phyloP scores from a whole-genome alignment of 495 filamentous ascomycete species.

The Aspergillus haitiensis region DNA sequence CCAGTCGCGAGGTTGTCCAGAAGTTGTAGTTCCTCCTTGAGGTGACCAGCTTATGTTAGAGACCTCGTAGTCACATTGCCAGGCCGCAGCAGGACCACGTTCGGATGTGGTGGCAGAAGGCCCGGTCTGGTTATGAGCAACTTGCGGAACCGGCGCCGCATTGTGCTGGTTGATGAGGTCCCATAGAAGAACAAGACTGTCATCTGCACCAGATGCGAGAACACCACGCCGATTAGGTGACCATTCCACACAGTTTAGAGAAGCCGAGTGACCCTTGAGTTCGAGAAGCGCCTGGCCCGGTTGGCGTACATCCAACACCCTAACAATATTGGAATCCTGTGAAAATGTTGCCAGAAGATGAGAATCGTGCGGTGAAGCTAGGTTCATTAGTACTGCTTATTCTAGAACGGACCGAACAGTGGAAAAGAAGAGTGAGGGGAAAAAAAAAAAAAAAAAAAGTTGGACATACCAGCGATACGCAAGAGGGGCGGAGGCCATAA shows the following conservation, averaged over 20 bases:
- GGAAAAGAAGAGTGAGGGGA: neutral
- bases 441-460: neutral
- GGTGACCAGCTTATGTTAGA: conserved; percentile 95
- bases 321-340: conserved; percentile 86
- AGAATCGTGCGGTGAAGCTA: conserved; percentile 90
- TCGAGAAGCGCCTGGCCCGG: conserved; percentile 94
- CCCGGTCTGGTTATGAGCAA: conserved; percentile 34
- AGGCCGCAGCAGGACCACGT: conserved; percentile 74
- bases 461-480: conserved; percentile 65
- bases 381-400: conserved; percentile 15
- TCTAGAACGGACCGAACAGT: neutral
- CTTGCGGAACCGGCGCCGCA: conserved; percentile 48
- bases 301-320: conserved; percentile 95
- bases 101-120: conserved; percentile 38
- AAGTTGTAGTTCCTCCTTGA: conserved; percentile 61
- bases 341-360: conserved; percentile 97
- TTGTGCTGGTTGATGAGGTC: conserved; percentile 76
- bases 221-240: conserved; percentile 82
- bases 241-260: conserved; percentile 94
- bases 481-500: conserved; percentile 81
- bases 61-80: conserved; percentile 96
- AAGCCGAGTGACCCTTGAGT: conserved; percentile 82
- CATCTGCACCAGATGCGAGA: conserved; percentile 89
- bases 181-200: conserved; percentile 89
- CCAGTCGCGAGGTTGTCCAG: conserved; percentile 82